Percentiles rank a stretch among this genome's conserved stretches.
phyloP scores from a whole-genome alignment of 1,139 yeast genomes.

The Kodamaea sp. region DNA sequence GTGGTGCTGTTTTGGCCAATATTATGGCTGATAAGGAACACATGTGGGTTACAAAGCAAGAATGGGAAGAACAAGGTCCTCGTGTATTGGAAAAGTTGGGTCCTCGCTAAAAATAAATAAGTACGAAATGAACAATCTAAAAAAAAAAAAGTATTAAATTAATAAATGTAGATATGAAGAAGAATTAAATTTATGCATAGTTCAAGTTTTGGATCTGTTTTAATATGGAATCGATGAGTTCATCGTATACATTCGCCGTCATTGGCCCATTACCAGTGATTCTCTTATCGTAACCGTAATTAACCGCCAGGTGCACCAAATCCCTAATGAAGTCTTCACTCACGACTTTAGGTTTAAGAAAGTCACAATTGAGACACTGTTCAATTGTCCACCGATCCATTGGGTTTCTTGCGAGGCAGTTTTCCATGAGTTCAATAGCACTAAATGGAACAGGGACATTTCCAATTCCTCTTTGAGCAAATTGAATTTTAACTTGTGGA shows the following conservation, averaged over 20 bases:
- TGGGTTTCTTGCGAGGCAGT: constrained; percentile 75
- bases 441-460: constrained; percentile 64
- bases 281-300: constrained; percentile 53
- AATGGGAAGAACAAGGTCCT: constrained; percentile 97
- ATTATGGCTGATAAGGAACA: constrained; percentile 98
- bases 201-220: constrained; percentile 39
- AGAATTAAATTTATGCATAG: constrained; percentile 21
- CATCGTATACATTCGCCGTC: constrained; percentile 39
- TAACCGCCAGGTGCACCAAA: constrained; percentile 71
- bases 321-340: constrained; percentile 65
- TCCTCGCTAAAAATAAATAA: constrained; percentile 56
- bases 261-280: constrained; percentile 33
- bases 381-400: constrained; percentile 61
- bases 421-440: constrained; percentile 67
- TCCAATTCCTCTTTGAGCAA: constrained; percentile 61
- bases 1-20: constrained; percentile 97
- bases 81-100: constrained; percentile 84
- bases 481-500: constrained; percentile 74
- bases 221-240: constrained; percentile 40
- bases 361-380: constrained; percentile 53
- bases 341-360: constrained; percentile 72
- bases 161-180: constrained; percentile 1
- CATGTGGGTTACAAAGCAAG: constrained; percentile 95
- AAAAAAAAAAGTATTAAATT: constrained; percentile 2
- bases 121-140: neutral